phyloP scores from a whole-genome alignment of 306 rosid species.

The Lathyrus sativus region DNA sequence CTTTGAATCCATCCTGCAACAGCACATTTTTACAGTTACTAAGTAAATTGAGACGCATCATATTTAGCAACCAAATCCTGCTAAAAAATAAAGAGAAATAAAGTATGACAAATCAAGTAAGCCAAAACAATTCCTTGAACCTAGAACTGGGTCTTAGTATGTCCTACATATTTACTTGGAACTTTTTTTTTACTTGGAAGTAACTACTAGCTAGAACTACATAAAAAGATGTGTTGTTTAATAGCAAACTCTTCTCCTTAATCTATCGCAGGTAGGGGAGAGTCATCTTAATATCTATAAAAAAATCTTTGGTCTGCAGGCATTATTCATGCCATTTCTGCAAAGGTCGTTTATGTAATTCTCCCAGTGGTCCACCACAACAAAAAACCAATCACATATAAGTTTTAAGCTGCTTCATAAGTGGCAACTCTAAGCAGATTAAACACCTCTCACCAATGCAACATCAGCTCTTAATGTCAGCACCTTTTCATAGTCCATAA shows the following conservation, averaged over 20 bases:
- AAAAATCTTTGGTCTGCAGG: not conserved
- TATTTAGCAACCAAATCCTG: not conserved
- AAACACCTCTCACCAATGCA: not conserved
- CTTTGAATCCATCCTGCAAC: slow-evolving; percentile 86
- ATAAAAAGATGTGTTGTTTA: not conserved
- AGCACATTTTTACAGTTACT: slow-evolving; percentile 28
- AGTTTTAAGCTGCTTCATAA: not conserved
- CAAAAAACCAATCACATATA: not conserved
- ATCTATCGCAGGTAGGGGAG: not conserved
- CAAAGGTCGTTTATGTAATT: not conserved
- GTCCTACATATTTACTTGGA: not conserved
- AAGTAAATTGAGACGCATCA: not conserved
- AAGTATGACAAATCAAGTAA: not conserved
- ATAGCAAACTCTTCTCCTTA: slow-evolving; percentile 8
- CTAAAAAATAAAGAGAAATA: not conserved
- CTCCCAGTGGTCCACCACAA: not conserved
- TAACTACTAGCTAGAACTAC: not conserved
- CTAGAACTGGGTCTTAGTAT: not conserved
- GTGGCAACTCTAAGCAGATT: not conserved
- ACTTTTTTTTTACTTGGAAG: not conserved
- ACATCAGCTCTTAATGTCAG: slow-evolving; percentile 1
- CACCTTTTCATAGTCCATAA: not conserved
- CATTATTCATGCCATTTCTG: not conserved
- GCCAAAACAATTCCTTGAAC: slow-evolving; percentile 19
- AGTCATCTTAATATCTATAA: not conserved